Conservation (phyloP, 2,329 filamentous ascomycete genomes). For the Aureobasidium melanogenum region DNA sequence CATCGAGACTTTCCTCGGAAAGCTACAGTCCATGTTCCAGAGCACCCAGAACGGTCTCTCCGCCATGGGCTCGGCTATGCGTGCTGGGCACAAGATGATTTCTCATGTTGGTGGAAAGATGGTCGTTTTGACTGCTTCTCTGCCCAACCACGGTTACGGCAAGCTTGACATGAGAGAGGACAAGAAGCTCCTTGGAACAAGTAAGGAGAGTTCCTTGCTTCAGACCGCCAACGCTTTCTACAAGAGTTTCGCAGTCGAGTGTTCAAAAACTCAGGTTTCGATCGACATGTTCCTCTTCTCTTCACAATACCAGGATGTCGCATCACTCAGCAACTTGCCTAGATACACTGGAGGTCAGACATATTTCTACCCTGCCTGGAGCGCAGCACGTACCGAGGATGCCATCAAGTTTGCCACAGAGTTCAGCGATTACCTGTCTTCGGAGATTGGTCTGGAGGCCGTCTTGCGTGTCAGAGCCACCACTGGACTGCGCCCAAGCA, state of each 20-base stretch:
- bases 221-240: conserved; percentile 96
- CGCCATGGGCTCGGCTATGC: conserved; percentile 89
- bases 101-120: conserved; percentile 92
- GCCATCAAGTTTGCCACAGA: conserved; percentile 96
- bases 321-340: conserved; percentile 88
- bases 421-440: conserved; percentile 93
- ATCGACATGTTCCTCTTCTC: conserved; percentile 98
- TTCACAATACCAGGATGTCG: conserved; percentile 93
- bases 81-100: conserved; percentile 92
- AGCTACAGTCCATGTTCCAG: conserved; percentile 93
- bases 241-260: conserved; percentile 98
- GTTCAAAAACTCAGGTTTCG: conserved; percentile 96
- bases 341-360: conserved; percentile 96
- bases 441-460: conserved; percentile 91
- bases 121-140: conserved; percentile 76
- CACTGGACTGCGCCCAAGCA: conserved; percentile 89
- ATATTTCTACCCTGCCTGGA: conserved; percentile 98
- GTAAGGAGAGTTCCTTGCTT: conserved; percentile 77
- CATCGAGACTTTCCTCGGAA: conserved; percentile 82
- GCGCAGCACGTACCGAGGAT: conserved; percentile 84
- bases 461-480: conserved; percentile 92
- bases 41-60: conserved; percentile 82
- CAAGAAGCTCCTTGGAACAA: conserved; percentile 89
- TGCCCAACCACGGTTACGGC: conserved; percentile 83
- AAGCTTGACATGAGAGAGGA: conserved; percentile 91